Evolutionary conservation across 192 early-diverging fungal genomes (phyloP).

Genomic region (Coemansia sp.): DNA sequence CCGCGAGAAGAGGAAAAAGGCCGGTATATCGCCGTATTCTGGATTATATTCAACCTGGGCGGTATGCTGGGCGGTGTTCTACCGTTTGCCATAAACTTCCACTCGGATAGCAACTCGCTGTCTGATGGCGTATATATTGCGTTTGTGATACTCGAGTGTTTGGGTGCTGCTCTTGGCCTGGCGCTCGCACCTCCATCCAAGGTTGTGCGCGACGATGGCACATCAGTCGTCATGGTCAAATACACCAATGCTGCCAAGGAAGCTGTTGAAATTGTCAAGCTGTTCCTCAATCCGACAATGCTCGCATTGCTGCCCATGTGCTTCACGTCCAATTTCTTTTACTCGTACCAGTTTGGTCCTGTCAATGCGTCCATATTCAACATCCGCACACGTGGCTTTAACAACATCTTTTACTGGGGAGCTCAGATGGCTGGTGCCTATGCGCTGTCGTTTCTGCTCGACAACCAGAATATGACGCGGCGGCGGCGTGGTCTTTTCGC

Average conservation of each 20-base stretch:
- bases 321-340: conserved; percentile 82
- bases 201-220: conserved; percentile 68
- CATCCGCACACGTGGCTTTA: conserved; percentile 70
- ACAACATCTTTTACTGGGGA: conserved; percentile 80
- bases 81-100: conserved; percentile 68
- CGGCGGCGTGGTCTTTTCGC: conserved; percentile 64
- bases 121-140: conserved; percentile 71
- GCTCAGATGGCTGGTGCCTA: conserved; percentile 74
- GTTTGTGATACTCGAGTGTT: conserved; percentile 74
- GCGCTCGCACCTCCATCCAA: conserved; percentile 61
- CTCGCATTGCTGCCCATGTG: conserved; percentile 73
- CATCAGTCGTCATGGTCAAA: conserved; percentile 63
- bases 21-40: conserved; percentile 79
- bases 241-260: conserved; percentile 64
- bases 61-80: conserved; percentile 77
- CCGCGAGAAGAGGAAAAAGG: conserved; percentile 80
- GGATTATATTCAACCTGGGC: conserved; percentile 85
- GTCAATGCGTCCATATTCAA: conserved; percentile 72
- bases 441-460: conserved; percentile 66
- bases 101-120: conserved; percentile 43
- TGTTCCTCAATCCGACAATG: conserved; percentile 73
- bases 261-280: conserved; percentile 64
- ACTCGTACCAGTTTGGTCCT: conserved; percentile 73
- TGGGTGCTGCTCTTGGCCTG: conserved; percentile 61
- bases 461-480: conserved; percentile 57